Conservation (phyloP, 1,139 yeast genomes). For the Torulaspora pretoriensis region DNA sequence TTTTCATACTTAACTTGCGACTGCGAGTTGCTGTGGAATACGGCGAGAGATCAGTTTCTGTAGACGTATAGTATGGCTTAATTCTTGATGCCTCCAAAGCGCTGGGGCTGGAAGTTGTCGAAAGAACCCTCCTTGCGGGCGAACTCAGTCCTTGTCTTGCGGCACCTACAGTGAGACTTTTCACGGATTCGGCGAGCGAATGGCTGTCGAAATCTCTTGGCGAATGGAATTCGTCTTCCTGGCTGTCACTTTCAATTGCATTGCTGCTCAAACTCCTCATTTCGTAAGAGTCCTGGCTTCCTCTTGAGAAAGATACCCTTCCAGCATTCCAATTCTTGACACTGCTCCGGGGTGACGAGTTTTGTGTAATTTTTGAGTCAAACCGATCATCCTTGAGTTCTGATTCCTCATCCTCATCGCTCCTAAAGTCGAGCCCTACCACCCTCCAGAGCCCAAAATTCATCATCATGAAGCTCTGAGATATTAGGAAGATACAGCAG, state of each 20-base stretch:
- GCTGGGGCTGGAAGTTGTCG: constrained; percentile 9
- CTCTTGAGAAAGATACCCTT: background rate
- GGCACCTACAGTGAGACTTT: constrained; percentile 1
- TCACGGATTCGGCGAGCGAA: constrained; percentile 5
- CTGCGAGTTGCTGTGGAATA: background rate
- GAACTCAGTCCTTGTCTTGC: constrained; percentile 1
- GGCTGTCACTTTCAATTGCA: constrained; percentile 3
- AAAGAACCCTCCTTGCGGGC: constrained; percentile 4
- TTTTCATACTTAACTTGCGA: constrained; percentile 3
- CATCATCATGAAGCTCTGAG: constrained; percentile 65
- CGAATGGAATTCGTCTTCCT: background rate
- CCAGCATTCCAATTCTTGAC: background rate
- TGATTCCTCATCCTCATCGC: constrained; percentile 13
- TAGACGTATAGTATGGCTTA: constrained; percentile 4
- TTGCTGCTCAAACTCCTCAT: constrained; percentile 1
- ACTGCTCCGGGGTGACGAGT: background rate
- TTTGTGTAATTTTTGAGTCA: background rate
- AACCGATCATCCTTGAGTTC: constrained; percentile 1
- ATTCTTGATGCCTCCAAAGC: constrained; percentile 7
- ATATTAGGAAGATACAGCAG: constrained; percentile 67
- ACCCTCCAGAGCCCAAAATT: constrained; percentile 69
- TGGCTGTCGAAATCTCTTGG: background rate
- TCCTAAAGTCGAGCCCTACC: constrained; percentile 66
- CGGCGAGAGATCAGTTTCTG: background rate
- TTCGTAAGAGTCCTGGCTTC: constrained; percentile 2